A percentile compares a stretch with the other conserved stretches of the same genome.
Evolutionary conservation across 768 basidiomycete species (phyloP).

Genomic region (Pisolithus marmoratus): DNA sequence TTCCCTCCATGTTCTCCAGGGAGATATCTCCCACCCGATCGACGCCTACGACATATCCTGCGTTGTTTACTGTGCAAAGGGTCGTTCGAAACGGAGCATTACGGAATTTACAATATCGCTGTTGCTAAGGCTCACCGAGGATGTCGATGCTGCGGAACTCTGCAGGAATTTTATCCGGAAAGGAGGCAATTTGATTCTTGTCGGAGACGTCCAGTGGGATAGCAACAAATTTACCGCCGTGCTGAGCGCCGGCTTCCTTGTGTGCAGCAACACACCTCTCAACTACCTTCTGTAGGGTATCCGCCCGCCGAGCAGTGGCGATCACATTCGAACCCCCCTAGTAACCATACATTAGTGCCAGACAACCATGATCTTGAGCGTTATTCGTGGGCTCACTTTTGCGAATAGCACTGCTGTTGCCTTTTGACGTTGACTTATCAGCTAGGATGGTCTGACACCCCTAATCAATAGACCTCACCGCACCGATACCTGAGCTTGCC

Average conservation of each 20-base stretch:
- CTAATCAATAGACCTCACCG: slow-evolving; percentile 44
- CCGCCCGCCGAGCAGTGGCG: slow-evolving; percentile 72
- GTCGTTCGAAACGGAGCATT: neutral
- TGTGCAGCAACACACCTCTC: slow-evolving; percentile 65
- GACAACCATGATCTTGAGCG: too few species aligned
- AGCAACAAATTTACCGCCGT: slow-evolving; percentile 73
- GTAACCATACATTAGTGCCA: neutral
- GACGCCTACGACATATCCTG: slow-evolving; percentile 85
- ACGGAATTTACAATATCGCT: neutral
- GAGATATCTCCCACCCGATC: slow-evolving; percentile 83
- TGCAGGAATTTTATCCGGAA: slow-evolving; percentile 67
- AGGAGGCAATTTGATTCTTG: slow-evolving; percentile 57
- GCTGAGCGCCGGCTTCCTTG: slow-evolving; percentile 61
- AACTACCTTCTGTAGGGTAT: slow-evolving; percentile 65
- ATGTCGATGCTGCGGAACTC: slow-evolving; percentile 75
- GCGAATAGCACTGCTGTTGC: slow-evolving; percentile 88
- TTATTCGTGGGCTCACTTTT: slow-evolving; percentile 43
- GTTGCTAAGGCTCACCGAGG: slow-evolving; percentile 49
- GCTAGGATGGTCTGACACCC: neutral
- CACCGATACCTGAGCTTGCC: slow-evolving; percentile 86
- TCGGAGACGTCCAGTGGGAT: slow-evolving; percentile 80
- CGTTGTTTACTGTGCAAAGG: slow-evolving; percentile 53
- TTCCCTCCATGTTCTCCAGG: slow-evolving; percentile 72
- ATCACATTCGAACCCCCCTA: slow-evolving; percentile 87
- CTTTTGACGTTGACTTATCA: slow-evolving; percentile 31